Evolutionary conservation across 2,329 filamentous ascomycete genomes (phyloP).

Genomic region (Colletotrichum salicis): DNA sequence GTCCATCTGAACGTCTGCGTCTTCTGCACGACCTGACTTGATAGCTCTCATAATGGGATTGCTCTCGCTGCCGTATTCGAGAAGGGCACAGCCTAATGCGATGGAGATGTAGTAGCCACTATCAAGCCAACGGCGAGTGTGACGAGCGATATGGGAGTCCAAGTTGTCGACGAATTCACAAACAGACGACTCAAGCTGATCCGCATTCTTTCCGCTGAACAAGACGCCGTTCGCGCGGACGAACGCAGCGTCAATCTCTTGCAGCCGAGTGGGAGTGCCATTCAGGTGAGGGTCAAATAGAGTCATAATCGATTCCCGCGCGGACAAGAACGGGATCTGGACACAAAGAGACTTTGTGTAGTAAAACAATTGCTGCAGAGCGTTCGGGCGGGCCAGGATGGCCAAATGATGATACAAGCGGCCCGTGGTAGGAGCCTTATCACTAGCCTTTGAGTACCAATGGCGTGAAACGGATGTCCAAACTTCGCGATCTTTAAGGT

Average conservation of each 20-base stretch:
- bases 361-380: slow-evolving; percentile 76
- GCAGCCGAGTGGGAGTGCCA: background rate
- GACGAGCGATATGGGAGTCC: slow-evolving; percentile 65
- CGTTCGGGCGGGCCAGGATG: slow-evolving; percentile 77
- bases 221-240: background rate
- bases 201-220: background rate
- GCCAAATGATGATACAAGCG: slow-evolving; percentile 90
- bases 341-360: slow-evolving; percentile 79
- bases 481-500: slow-evolving; percentile 77
- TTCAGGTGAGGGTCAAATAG: slow-evolving; percentile 70
- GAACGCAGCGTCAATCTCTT: background rate
- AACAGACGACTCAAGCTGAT: background rate
- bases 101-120: slow-evolving; percentile 67
- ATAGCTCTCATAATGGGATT: slow-evolving; percentile 8
- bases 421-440: slow-evolving; percentile 79
- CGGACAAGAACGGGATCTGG: slow-evolving; percentile 75
- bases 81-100: slow-evolving; percentile 62
- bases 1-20: background rate
- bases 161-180: slow-evolving; percentile 61
- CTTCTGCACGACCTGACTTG: background rate
- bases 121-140: slow-evolving; percentile 63
- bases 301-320: slow-evolving; percentile 76
- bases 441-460: slow-evolving; percentile 87
- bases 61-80: slow-evolving; percentile 58
- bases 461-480: slow-evolving; percentile 84